Conservation (phyloP, 2,329 filamentous ascomycete species). For the Tolypocladium guangdongense region DNA sequence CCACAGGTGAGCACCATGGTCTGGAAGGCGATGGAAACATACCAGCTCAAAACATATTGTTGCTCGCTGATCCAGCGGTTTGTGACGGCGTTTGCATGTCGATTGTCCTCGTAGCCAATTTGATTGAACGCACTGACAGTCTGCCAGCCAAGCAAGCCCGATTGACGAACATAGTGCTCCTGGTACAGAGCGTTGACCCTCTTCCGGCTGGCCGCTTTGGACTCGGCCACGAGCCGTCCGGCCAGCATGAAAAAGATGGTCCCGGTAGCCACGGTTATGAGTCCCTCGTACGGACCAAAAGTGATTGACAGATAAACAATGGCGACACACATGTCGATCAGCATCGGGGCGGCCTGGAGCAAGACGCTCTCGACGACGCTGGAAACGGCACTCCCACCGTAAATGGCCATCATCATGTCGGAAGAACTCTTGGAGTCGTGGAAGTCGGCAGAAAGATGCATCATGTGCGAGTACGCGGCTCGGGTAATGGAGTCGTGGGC, state of each 20-base stretch:
- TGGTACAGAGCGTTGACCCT: slow-evolving; percentile 43
- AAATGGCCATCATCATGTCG: slow-evolving; percentile 46
- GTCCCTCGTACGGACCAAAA: slow-evolving; percentile 50
- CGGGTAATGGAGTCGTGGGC: slow-evolving; percentile 41
- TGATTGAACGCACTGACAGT: slow-evolving; percentile 51
- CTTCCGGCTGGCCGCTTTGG: slow-evolving; percentile 37
- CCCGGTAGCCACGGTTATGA: slow-evolving; percentile 49
- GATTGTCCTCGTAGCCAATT: slow-evolving; percentile 42
- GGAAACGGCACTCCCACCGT: slow-evolving; percentile 40
- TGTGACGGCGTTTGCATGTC: slow-evolving; percentile 40
- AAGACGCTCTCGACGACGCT: slow-evolving; percentile 47
- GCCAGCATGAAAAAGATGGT: slow-evolving; percentile 45
- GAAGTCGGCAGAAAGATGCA: slow-evolving; percentile 50
- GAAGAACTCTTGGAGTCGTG: slow-evolving; percentile 50
- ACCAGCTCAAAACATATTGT: slow-evolving; percentile 30
- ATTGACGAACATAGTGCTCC: slow-evolving; percentile 43
- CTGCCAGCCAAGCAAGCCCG: slow-evolving; percentile 47
- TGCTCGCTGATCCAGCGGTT: slow-evolving; percentile 26
- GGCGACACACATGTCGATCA: slow-evolving; percentile 49
- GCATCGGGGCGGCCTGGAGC: slow-evolving; percentile 47
- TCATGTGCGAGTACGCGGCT: slow-evolving; percentile 47
- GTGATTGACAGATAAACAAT: slow-evolving; percentile 47
- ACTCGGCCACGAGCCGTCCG: slow-evolving; percentile 37
- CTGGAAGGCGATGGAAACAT: slow-evolving; percentile 43
- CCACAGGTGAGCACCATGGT: slow-evolving; percentile 58